Conservation (phyloP, 306 rosid species). For the Vicia sativa region DNA sequence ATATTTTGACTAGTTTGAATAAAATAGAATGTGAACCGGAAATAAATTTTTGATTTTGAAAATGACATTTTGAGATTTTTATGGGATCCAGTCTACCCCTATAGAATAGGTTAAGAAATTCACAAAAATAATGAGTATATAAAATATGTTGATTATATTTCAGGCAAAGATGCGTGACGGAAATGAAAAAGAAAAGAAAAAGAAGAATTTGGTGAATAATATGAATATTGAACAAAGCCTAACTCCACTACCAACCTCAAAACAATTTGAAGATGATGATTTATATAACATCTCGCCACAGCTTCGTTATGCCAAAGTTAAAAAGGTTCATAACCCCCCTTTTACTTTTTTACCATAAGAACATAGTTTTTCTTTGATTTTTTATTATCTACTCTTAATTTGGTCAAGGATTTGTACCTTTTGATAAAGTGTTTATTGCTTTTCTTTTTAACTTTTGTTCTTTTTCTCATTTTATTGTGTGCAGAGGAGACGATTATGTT, state of each 20-base stretch:
- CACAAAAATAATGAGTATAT: too few species aligned
- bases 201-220: conserved; percentile 52
- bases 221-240: conserved; percentile 44
- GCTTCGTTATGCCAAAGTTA: conserved; percentile 59
- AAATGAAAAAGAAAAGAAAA: conserved; percentile 55
- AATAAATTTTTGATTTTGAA: too few species aligned
- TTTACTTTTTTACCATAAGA: conserved; percentile 2
- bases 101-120: too few species aligned
- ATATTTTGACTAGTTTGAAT: too few species aligned
- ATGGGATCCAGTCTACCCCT: too few species aligned
- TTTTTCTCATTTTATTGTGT: conserved; percentile 27
- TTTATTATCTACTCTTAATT: not conserved
- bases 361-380: not conserved
- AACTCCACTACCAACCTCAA: conserved; percentile 49
- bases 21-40: too few species aligned
- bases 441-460: not conserved
- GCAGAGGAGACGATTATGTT: conserved; percentile 85
- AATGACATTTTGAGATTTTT: too few species aligned
- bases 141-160: too few species aligned
- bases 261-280: conserved; percentile 85
- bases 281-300: conserved; percentile 79
- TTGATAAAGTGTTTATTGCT: conserved; percentile 27
- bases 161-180: conserved; percentile 59
- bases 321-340: conserved; percentile 56
- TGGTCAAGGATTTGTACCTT: conserved; percentile 2